Evolutionary conservation across 805 yeast species (phyloP).

Genomic region (Novakomyces olei): DNA sequence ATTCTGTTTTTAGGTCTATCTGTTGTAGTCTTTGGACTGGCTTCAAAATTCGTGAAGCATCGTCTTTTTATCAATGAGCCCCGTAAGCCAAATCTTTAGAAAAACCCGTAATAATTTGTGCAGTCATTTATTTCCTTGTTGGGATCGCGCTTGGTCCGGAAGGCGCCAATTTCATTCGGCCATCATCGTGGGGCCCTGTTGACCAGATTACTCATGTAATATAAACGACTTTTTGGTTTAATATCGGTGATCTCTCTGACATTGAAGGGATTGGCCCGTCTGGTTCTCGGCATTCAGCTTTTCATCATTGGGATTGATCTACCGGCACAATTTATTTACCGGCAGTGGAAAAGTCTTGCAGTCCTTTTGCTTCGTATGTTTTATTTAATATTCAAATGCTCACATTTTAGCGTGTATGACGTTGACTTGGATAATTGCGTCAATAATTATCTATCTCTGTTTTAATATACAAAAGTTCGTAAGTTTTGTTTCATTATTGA

Average conservation of each 20-base stretch:
- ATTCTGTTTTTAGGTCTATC: no score
- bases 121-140: conserved; percentile 1
- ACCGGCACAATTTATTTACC: conserved; percentile 41
- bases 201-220: not conserved
- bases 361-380: conserved; percentile 41
- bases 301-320: conserved; percentile 53
- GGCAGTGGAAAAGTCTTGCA: conserved; percentile 36
- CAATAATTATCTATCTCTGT: conserved; percentile 38
- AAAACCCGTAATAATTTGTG: no score
- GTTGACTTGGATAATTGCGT: conserved; percentile 43
- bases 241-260: not conserved
- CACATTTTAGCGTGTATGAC: no score
- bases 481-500: no score
- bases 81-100: no score
- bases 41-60: conserved; percentile 38
- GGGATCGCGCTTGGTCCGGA: not conserved
- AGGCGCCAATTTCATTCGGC: not conserved
- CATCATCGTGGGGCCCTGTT: not conserved
- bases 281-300: conserved; percentile 47
- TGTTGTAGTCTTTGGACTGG: conserved; percentile 33
- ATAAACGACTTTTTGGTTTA: not conserved
- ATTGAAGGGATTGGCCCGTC: conserved; percentile 28
- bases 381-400: no score
- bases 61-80: conserved; percentile 42
- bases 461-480: no score